Evolutionary conservation across 2,329 filamentous ascomycete species (phyloP).

Genomic region (Graphiopsis chlorocephala): DNA sequence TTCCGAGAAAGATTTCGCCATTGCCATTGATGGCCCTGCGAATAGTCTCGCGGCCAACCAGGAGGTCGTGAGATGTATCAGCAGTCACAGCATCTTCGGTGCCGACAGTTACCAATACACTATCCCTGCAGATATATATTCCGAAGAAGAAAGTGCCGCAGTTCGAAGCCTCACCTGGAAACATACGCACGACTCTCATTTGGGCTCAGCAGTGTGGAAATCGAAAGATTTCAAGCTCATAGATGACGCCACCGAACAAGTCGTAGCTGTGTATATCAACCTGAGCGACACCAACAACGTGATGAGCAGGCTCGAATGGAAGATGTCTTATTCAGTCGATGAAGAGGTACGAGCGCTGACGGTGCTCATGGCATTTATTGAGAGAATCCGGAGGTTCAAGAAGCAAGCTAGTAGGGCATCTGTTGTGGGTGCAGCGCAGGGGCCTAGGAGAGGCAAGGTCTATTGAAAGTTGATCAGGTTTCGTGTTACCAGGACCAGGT

Average conservation of each 20-base stretch:
- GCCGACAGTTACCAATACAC: slow-evolving; percentile 19
- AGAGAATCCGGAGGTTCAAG: slow-evolving; percentile 17
- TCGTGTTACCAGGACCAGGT: too few relatives aligned
- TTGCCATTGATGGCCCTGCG: slow-evolving; percentile 19
- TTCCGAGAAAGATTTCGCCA: slow-evolving; percentile 19
- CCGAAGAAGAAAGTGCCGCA: background rate
- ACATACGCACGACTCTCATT: slow-evolving; percentile 18
- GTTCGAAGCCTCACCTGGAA: background rate
- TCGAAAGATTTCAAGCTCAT: slow-evolving; percentile 22
- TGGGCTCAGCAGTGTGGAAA: slow-evolving; percentile 19
- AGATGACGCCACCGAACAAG: slow-evolving; percentile 17
- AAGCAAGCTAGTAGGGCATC: background rate
- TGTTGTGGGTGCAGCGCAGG: background rate
- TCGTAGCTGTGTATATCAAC: slow-evolving; percentile 21
- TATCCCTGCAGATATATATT: background rate
- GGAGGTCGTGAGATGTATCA: slow-evolving; percentile 2
- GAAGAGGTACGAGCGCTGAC: slow-evolving; percentile 19
- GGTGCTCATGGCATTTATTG: slow-evolving; percentile 18
- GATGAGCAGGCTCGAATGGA: slow-evolving; percentile 17
- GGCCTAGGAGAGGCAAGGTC: background rate
- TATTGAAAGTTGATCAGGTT: background rate
- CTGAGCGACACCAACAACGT: slow-evolving; percentile 15
- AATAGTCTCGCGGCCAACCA: background rate
- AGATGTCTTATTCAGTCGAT: slow-evolving; percentile 15
- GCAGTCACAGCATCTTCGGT: slow-evolving; percentile 18